A percentile compares a stretch with the other conserved stretches of the same genome.
phyloP scores from a whole-genome alignment of 2,329 filamentous ascomycete species.

The Penicillium janthinellum region DNA sequence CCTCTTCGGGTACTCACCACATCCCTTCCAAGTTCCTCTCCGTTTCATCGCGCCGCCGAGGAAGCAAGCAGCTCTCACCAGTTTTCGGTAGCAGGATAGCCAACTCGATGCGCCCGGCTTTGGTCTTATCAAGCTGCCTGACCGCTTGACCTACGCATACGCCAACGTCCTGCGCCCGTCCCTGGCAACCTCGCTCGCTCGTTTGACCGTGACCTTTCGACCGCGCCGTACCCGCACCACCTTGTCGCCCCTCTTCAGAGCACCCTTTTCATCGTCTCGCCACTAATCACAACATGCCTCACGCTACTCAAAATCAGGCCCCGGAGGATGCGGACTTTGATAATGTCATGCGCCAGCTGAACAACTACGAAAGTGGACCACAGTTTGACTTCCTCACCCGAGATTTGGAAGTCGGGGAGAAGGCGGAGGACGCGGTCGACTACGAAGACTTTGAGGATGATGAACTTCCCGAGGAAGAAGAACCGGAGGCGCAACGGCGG shows the following conservation, averaged over 20 bases:
- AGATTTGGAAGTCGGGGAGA: constrained; percentile 60
- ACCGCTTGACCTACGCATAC: constrained; percentile 8
- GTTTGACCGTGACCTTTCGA: neutral
- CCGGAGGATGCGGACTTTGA: constrained; percentile 44
- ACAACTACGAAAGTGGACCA: constrained; percentile 38
- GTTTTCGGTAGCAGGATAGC: neutral
- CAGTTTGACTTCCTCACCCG: constrained; percentile 45
- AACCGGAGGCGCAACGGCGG: constrained; percentile 14
- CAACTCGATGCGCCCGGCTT: constrained; percentile 11
- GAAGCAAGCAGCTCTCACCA: neutral
- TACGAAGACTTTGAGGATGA: constrained; percentile 91
- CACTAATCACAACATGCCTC: constrained; percentile 37
- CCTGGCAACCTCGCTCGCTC: neutral
- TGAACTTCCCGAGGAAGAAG: constrained; percentile 71
- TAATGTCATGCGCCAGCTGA: constrained; percentile 46
- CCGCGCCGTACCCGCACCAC: constrained; percentile 1
- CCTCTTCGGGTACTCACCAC: constrained; percentile 2
- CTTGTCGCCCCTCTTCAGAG: neutral
- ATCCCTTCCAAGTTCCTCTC: constrained; percentile 1
- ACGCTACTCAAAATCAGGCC: constrained; percentile 36
- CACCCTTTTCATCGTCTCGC: neutral
- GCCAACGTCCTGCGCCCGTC: neutral
- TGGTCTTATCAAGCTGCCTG: constrained; percentile 10
- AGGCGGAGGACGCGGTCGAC: constrained; percentile 89
- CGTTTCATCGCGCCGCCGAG: neutral